Evolutionary conservation across 1,139 yeast species (phyloP).

Genomic region (Taphrina populina): DNA sequence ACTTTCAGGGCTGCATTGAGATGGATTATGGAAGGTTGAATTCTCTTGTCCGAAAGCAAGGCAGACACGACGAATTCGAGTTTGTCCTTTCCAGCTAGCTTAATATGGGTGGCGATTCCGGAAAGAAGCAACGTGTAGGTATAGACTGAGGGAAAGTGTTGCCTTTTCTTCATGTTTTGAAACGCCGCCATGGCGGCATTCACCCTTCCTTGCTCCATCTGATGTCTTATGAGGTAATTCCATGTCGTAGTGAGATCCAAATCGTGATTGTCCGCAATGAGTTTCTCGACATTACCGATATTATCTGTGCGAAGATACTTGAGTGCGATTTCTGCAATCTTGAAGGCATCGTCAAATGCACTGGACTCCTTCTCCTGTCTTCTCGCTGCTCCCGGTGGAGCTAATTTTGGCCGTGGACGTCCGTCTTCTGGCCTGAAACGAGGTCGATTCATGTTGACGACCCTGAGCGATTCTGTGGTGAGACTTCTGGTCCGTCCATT

Average conservation of each 20-base stretch:
- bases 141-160: constrained; percentile 16
- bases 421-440: too few species aligned
- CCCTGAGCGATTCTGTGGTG: too few species aligned
- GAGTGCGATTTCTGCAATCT: constrained; percentile 14
- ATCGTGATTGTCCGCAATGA: constrained; percentile 4
- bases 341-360: constrained; percentile 22
- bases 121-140: constrained; percentile 19
- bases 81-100: constrained; percentile 13
- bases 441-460: too few species aligned
- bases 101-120: constrained; percentile 4
- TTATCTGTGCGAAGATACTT: background rate
- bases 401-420: too few species aligned
- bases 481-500: too few species aligned
- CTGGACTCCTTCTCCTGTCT: too few species aligned
- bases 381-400: too few species aligned
- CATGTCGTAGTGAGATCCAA: constrained; percentile 23
- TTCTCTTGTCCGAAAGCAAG: constrained; percentile 3
- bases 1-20: constrained; percentile 21
- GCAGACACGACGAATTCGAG: background rate
- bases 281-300: constrained; percentile 1
- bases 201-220: constrained; percentile 5
- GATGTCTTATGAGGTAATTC: constrained; percentile 21
- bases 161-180: constrained; percentile 17
- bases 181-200: constrained; percentile 13
- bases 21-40: constrained; percentile 14